Evolutionary conservation across 352 stramenopile species (phyloP), one percentile per base, ranked within the genome.

Genomic region (Chrysophaeum taylorii): DNA sequence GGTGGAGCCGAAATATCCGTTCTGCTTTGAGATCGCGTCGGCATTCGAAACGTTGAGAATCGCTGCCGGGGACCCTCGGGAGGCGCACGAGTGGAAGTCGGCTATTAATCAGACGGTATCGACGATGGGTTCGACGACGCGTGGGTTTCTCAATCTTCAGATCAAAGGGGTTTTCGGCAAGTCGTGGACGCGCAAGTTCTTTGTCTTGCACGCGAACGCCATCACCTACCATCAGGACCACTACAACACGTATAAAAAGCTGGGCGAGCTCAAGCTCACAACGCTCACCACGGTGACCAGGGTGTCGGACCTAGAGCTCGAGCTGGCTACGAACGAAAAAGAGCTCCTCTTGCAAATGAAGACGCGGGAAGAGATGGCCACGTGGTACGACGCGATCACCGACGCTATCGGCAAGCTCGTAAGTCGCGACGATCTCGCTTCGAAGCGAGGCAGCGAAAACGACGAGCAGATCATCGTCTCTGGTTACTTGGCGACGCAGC

Each of bases 211-310:
- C 70, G 37, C 39, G 15, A 37, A 57, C 37, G 39, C 43, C 62
- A 5, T 74, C 12, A 74, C 70, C 29, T 74, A 74, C 70, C 70
- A 74, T 62, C 5, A 15, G 18, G 70, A 74, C 50, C 60, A 68
- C 36, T 21, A 71, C 31, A 38, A 57, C 25, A 74, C 70, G 2
- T 61, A 45, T 15, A 41, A 52, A 12, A 74, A 68, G 38, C 60
- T 39, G 31, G 70, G 70, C 61, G 41, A 64, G 36, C 36, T 67
- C 27, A 70, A 54, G 70, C 69, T 74, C 29, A 37, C 29, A 4
- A 27, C 38, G 31, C 39, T 21, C 25, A 74, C 36, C 4, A 64
- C 21, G 14, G 62, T 74, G 12, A 29, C 29, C 23, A 42, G 21
- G 37, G 62, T 60, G 2, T 31, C 12, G 9, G 50, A 23, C 12